These are phyloP conservation scores for Planoprotostelium fungivorum DNA, from an alignment of 78 protist genomes.

Conservation along the genomic window DNA sequence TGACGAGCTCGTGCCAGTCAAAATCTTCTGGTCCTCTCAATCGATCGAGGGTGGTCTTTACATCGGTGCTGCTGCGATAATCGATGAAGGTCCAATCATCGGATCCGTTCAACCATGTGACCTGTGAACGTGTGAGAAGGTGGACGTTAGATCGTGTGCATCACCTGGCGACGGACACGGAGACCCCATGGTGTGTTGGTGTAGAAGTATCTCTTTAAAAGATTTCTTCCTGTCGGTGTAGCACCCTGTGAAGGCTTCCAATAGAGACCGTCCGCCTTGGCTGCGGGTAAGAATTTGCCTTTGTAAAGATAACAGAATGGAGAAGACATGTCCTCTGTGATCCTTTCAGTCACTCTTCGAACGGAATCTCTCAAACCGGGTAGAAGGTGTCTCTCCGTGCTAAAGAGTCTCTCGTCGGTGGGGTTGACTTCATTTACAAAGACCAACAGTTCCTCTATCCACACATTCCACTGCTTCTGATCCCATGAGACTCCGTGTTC, in stretches of 20 bases:
- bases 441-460: background rate
- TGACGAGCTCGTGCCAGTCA: background rate
- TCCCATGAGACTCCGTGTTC: no score
- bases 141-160: background rate
- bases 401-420: background rate
- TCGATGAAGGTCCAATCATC: background rate
- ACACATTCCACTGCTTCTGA: background rate
- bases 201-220: background rate
- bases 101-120: background rate
- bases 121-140: background rate
- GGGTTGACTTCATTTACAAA: background rate
- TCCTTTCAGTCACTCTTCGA: background rate
- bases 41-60: background rate
- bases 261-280: background rate
- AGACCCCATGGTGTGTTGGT: background rate
- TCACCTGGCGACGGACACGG: background rate
- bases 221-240: background rate
- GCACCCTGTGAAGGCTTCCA: background rate
- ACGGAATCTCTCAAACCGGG: background rate
- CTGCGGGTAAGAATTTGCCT: background rate
- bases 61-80: background rate
- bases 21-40: background rate
- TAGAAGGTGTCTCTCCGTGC: background rate
- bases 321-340: background rate
- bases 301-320: background rate